A percentile compares a stretch with the other conserved stretches of the same genome.
Conservation (phyloP, 331 rosid species). For the Quercus lobata region DNA sequence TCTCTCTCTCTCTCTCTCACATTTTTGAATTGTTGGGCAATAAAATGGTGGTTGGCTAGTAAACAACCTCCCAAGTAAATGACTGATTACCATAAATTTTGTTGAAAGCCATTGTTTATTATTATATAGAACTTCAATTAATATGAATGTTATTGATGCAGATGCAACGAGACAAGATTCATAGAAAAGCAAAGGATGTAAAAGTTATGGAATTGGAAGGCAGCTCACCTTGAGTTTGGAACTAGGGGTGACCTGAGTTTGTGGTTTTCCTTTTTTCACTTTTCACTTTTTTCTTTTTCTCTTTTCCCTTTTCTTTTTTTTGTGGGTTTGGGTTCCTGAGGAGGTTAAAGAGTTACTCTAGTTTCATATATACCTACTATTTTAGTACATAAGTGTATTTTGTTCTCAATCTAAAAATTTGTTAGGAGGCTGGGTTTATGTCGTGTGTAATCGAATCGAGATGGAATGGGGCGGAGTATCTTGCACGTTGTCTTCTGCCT, state of each 20-base stretch:
- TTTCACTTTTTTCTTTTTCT: constrained; percentile 20
- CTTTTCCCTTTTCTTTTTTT: constrained; percentile 15
- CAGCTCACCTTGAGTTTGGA: constrained; percentile 29
- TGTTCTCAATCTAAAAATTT: constrained; percentile 22
- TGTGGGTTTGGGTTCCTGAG: constrained; percentile 31
- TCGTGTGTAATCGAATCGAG: constrained; percentile 20
- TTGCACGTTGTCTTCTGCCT: constrained; percentile 25
- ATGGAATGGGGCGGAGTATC: constrained; percentile 19
- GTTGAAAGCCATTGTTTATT: neutral
- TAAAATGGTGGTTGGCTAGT: too few species aligned
- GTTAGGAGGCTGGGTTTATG: constrained; percentile 40
- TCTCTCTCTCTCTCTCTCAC: neutral
- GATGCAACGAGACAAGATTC: constrained; percentile 35
- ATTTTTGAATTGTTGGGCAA: too few species aligned
- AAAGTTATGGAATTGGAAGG: constrained; percentile 37
- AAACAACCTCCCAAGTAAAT: too few species aligned
- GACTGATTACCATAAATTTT: neutral
- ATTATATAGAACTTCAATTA: neutral
- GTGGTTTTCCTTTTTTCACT: constrained; percentile 27
- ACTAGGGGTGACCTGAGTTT: constrained; percentile 29
- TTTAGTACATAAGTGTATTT: constrained; percentile 50
- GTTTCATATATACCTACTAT: constrained; percentile 22
- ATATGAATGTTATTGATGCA: constrained; percentile 27
- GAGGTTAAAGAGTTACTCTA: constrained; percentile 28
- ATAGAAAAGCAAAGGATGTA: constrained; percentile 36